Evolutionary conservation across 2,329 filamentous ascomycete genomes (phyloP).

Genomic region (Aspergillus alliaceus): DNA sequence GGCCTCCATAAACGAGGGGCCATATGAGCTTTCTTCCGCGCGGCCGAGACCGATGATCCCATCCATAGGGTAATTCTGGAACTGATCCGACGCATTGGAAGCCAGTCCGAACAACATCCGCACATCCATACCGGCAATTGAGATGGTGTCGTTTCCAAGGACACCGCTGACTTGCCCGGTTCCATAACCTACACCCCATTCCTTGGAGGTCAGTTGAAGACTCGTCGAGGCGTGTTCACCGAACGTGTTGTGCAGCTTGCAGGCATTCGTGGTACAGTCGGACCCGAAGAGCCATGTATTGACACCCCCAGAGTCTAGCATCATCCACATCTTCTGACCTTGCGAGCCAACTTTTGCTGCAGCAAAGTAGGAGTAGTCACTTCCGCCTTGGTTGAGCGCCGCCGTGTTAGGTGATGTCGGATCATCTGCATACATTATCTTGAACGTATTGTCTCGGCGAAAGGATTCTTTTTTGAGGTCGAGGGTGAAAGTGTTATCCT

Average conservation of each 20-base stretch:
- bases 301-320: constrained; percentile 56
- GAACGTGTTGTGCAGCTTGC: constrained; percentile 68
- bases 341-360: constrained; percentile 51
- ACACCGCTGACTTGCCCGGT: constrained; percentile 70
- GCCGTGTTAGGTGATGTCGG: constrained; percentile 48
- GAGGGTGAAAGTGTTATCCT: constrained; percentile 27
- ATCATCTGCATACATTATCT: constrained; percentile 41
- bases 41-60: constrained; percentile 80
- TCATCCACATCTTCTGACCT: constrained; percentile 52
- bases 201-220: constrained; percentile 53
- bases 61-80: constrained; percentile 78
- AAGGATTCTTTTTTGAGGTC: constrained; percentile 39
- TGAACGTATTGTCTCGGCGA: constrained; percentile 51
- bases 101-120: constrained; percentile 72
- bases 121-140: constrained; percentile 65
- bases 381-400: constrained; percentile 55
- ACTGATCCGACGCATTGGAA: constrained; percentile 69
- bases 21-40: constrained; percentile 52
- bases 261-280: constrained; percentile 66
- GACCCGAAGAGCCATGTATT: constrained; percentile 83
- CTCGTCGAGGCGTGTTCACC: constrained; percentile 65
- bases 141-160: constrained; percentile 65
- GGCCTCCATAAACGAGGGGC: constrained; percentile 66
- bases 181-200: constrained; percentile 73
- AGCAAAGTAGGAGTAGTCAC: constrained; percentile 56